phyloP scores from a whole-genome alignment of 2,329 filamentous ascomycete genomes.

The Beauveria caledonica region DNA sequence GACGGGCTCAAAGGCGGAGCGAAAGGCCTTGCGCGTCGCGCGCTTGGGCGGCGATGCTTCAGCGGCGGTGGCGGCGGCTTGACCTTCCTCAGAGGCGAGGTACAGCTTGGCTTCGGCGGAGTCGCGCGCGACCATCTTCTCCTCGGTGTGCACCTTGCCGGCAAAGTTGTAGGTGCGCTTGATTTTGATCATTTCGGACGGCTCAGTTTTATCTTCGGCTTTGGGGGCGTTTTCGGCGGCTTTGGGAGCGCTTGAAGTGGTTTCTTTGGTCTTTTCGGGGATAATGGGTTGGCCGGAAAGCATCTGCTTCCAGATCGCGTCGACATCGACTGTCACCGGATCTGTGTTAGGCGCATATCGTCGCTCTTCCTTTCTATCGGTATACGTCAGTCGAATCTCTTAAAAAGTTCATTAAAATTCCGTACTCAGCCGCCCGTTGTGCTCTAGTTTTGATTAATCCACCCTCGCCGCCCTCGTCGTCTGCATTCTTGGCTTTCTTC shows the following conservation, averaged over 20 bases:
- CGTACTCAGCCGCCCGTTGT: slow-evolving; percentile 57
- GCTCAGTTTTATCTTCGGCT: slow-evolving; percentile 16
- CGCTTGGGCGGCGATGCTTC: slow-evolving; percentile 30
- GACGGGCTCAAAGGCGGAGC: slow-evolving; percentile 55
- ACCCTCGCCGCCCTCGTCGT: slow-evolving; percentile 50
- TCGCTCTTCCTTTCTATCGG: slow-evolving; percentile 46
- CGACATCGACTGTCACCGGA: slow-evolving; percentile 62
- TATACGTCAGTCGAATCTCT: slow-evolving; percentile 12
- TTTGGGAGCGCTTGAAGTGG: neutral
- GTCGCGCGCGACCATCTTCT: slow-evolving; percentile 57
- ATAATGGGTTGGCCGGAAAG: slow-evolving; percentile 30
- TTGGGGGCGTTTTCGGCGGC: slow-evolving; percentile 5
- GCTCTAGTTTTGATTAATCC: slow-evolving; percentile 65
- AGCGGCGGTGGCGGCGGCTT: slow-evolving; percentile 8
- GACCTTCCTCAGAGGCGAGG: slow-evolving; percentile 41
- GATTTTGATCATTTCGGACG: slow-evolving; percentile 47
- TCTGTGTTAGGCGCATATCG: slow-evolving; percentile 43
- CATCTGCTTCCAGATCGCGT: slow-evolving; percentile 64
- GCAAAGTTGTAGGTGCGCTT: slow-evolving; percentile 69
- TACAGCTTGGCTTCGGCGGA: slow-evolving; percentile 60
- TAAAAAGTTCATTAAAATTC: neutral
- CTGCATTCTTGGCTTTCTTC: slow-evolving; percentile 34
- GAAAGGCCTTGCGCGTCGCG: slow-evolving; percentile 47
- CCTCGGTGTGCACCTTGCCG: slow-evolving; percentile 62
- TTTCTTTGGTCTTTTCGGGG: neutral